These are phyloP conservation scores for Geosmithia morbida DNA, from an alignment of 2,329 filamentous ascomycete genomes.

Conservation along the genomic window DNA sequence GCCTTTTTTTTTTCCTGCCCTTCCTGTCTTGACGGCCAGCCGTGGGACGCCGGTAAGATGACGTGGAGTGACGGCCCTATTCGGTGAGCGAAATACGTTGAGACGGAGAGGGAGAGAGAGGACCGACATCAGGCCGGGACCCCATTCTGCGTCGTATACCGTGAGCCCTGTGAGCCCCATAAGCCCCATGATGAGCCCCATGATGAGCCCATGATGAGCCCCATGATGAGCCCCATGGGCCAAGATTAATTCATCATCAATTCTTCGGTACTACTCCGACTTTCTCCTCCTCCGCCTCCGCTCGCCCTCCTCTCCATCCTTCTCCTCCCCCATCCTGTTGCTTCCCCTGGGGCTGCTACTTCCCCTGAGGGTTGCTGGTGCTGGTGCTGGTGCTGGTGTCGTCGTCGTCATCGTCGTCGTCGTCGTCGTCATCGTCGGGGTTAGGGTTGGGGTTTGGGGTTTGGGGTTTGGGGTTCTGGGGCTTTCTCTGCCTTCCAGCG, in stretches of 20 bases:
- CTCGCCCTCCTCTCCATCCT: neutral
- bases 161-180: neutral
- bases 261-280: neutral
- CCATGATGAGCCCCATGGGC: no score
- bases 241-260: neutral
- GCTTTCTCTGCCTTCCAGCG: constrained; percentile 22
- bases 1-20: no score
- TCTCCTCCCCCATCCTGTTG: neutral
- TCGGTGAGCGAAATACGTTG: neutral
- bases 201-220: no score
- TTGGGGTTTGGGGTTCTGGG: neutral
- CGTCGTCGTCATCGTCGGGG: no score
- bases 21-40: no score
- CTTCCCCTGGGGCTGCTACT: neutral
- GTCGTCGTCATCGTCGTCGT: no score
- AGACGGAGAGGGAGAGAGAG: neutral
- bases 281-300: neutral
- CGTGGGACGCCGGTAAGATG: neutral
- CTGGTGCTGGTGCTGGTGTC: no score
- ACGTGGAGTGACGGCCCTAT: neutral
- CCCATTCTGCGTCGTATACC: neutral
- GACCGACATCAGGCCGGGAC: neutral
- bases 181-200: no score
- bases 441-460: no score
- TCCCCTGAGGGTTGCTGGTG: no score